phyloP scores from a whole-genome alignment of 2,329 filamentous ascomycete species.

The Trichoderma sp. region DNA sequence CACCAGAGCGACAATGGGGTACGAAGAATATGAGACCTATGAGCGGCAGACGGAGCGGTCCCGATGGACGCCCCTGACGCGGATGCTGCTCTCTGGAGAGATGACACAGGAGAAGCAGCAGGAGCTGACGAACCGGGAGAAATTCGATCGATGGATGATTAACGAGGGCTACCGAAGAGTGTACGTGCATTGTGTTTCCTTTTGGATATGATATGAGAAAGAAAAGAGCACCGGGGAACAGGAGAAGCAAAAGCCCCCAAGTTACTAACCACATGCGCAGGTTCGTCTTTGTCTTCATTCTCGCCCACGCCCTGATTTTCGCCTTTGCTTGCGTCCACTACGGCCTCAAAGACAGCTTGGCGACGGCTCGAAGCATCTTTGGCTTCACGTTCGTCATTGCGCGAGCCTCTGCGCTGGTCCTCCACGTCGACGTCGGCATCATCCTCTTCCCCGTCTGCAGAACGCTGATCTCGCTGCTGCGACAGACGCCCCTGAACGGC shows the following conservation, averaged over 20 bases:
- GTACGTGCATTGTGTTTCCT: conserved; percentile 49
- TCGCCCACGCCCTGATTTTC: conserved; percentile 75
- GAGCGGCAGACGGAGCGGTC: conserved; percentile 64
- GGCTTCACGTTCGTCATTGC: conserved; percentile 77
- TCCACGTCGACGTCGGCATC: conserved; percentile 80
- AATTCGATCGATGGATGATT: conserved; percentile 84
- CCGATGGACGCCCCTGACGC: conserved; percentile 79
- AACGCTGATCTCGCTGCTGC: conserved; percentile 77
- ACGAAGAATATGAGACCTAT: conserved; percentile 34
- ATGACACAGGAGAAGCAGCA: conserved; percentile 74
- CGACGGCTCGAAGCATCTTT: conserved; percentile 65
- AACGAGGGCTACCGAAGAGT: conserved; percentile 83
- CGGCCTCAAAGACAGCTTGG: conserved; percentile 73
- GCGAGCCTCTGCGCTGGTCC: conserved; percentile 70
- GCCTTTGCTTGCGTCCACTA: conserved; percentile 80
- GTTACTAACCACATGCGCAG: conserved; percentile 43
- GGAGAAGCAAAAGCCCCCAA: neutral
- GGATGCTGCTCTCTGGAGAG: conserved; percentile 81
- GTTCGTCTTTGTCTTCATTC: conserved; percentile 74
- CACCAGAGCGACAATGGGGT: conserved; percentile 34
- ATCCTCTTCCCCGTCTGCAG: conserved; percentile 81
- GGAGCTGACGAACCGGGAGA: conserved; percentile 67
- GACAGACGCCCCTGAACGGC: conserved; percentile 80
- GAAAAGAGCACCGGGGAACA: too few species aligned
- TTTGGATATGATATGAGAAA: neutral